Base-by-base conservation (phyloP, 805 yeast species). In the Saturnispora silvae region DNA sequence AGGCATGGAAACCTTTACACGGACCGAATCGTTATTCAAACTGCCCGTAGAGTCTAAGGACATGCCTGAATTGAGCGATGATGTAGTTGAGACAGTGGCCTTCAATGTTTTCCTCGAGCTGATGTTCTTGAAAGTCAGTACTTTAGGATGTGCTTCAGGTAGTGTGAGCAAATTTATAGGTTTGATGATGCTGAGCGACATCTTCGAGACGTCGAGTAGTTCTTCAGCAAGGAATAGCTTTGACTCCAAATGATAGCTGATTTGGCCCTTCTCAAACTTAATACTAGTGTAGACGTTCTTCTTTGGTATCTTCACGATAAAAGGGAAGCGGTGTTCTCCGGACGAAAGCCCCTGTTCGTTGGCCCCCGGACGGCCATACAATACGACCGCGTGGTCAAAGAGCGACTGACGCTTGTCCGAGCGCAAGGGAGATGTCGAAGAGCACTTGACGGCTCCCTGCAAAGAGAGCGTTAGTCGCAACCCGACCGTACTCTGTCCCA, bases 301-400 rank as follows among this genome's bases (percentile, higher is more conserved):
- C 46, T 68, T 69, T 1, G 96, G 95, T n/a, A 86, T 65, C 47
- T 74, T 78, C 30, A 86, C 81, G 33, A 80, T 72, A 52, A 86
- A 87, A 16, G 95, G 95, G 53, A 87, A 86, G 25, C 83, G 61
- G 57, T 86, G 96, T 51, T 82, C 89, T 29, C 96, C 96, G 49
- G 75, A 74, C 15, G 75, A 70, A n/a, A 81, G 54, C n/a, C 52
- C 53, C 17, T 32, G 37, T 46, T 47, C 49, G 33, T 42, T 40
- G 20, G 38, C 42, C 5, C 41, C 42, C 8, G 51, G 40, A 16
- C 51, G 57, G 1, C 86, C 86, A 48, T 75, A 79, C 15, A 80
- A 64, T 25, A 63, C 56, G 9, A 76, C 70, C 10, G 75, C 67
- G 51, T 75, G 81, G 35, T 73, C 68, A 54, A 77, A 72, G n/a